phyloP scores from a whole-genome alignment of 192 early-diverging fungal species.

The Coemansia sp. region DNA sequence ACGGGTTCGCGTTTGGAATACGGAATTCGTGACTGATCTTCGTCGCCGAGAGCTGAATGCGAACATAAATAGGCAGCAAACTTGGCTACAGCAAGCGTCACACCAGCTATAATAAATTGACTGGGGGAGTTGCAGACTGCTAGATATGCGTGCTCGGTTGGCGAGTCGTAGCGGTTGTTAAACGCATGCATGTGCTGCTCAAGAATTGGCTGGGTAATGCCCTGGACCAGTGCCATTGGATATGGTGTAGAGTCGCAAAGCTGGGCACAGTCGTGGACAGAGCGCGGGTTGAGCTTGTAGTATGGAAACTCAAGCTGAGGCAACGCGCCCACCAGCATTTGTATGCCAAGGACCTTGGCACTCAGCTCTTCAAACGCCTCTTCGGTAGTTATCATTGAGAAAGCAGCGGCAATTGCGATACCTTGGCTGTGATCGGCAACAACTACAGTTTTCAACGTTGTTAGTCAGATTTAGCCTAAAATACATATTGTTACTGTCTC shows the following conservation, averaged over 20 bases:
- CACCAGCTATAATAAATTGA: slow-evolving; percentile 29
- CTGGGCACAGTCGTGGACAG: not conserved
- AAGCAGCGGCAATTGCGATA: slow-evolving; percentile 78
- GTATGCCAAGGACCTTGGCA: slow-evolving; percentile 74
- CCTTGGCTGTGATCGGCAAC: slow-evolving; percentile 89
- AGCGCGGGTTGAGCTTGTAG: not conserved
- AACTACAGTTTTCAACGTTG: slow-evolving; percentile 15
- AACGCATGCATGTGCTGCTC: slow-evolving; percentile 12
- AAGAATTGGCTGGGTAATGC: slow-evolving; percentile 3
- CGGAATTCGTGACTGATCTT: slow-evolving; percentile 70
- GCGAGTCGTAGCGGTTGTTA: slow-evolving; percentile 9
- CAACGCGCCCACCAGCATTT: slow-evolving; percentile 81
- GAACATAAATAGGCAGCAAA: slow-evolving; percentile 12
- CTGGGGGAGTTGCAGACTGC: slow-evolving; percentile 22
- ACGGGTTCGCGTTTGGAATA: slow-evolving; percentile 76
- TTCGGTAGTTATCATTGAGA: slow-evolving; percentile 75
- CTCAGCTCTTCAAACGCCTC: slow-evolving; percentile 75
- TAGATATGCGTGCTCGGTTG: slow-evolving; percentile 13
- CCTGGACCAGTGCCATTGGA: slow-evolving; percentile 40
- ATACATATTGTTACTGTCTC: too few relatives aligned
- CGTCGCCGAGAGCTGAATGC: slow-evolving; percentile 8
- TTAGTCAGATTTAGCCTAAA: not conserved
- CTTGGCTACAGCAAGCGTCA: not conserved
- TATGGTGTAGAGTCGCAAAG: not conserved
- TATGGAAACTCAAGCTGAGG: slow-evolving; percentile 62